A percentile compares a stretch with the other conserved stretches of the same genome.
phyloP scores from a whole-genome alignment of 1,139 yeast species.

The Hyphopichia pseudoburtonii region DNA sequence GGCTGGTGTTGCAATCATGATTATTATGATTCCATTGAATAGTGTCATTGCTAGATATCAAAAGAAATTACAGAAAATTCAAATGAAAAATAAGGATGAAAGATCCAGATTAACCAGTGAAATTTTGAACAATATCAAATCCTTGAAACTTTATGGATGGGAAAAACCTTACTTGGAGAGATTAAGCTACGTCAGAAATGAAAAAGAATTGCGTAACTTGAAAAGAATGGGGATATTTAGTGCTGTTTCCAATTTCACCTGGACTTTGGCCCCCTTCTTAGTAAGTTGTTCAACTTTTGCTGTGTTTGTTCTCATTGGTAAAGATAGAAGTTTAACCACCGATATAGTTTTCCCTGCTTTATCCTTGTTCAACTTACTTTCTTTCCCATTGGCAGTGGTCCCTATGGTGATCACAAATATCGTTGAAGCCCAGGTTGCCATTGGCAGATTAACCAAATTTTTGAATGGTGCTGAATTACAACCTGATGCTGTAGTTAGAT shows the following conservation, averaged over 20 bases:
- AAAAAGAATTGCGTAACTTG: conserved; percentile 79
- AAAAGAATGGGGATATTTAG: conserved; percentile 73
- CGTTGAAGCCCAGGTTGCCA: conserved; percentile 89
- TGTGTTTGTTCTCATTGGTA: conserved; percentile 64
- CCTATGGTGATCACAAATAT: conserved; percentile 87
- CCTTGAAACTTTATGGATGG: conserved; percentile 94
- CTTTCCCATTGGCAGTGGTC: conserved; percentile 90
- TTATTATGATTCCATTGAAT: conserved; percentile 83
- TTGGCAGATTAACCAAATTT: conserved; percentile 71
- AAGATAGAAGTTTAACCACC: conserved; percentile 70
- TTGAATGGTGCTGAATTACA: conserved; percentile 80
- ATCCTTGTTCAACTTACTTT: conserved; percentile 77
- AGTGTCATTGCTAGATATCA: conserved; percentile 71
- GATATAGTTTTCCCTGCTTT: conserved; percentile 96
- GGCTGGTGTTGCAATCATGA: conserved; percentile 89
- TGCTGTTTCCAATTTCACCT: conserved; percentile 74
- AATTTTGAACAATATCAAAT: conserved; percentile 86
- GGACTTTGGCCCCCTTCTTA: conserved; percentile 86
- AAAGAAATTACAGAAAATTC: conserved; percentile 67
- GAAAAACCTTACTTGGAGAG: conserved; percentile 79
- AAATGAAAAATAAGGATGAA: conserved; percentile 48
- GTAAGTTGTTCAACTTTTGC: conserved; percentile 94
- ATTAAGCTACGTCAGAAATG: conserved; percentile 79
- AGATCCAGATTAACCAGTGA: conserved; percentile 70
- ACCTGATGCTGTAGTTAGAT: conserved; percentile 65